Evolutionary conservation across 2,329 filamentous ascomycete species (phyloP).

Genomic region (Rasamsonia emersonii): DNA sequence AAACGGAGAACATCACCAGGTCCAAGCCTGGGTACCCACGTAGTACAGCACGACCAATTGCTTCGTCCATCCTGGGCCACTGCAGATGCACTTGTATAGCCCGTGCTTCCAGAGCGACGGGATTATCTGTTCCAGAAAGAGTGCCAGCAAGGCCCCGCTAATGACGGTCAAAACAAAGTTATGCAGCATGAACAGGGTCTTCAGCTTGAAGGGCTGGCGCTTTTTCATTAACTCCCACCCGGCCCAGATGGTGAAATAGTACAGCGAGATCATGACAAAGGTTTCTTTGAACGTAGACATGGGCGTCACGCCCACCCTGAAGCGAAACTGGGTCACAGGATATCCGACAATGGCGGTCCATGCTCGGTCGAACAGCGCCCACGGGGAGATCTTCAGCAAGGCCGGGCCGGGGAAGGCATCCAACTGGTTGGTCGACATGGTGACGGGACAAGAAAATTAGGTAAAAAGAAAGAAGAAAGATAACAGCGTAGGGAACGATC

Average conservation of each 20-base stretch:
- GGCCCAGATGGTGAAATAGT: slow-evolving; percentile 83
- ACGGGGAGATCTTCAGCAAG: slow-evolving; percentile 40
- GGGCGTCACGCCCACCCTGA: slow-evolving; percentile 66
- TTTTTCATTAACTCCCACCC: slow-evolving; percentile 81
- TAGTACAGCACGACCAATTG: slow-evolving; percentile 85
- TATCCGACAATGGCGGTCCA: slow-evolving; percentile 67
- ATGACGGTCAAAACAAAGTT: slow-evolving; percentile 82
- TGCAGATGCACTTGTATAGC: slow-evolving; percentile 74
- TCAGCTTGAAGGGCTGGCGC: slow-evolving; percentile 71
- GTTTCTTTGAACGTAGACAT: slow-evolving; percentile 79
- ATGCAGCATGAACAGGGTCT: slow-evolving; percentile 77
- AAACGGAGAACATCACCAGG: neutral
- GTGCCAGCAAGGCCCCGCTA: slow-evolving; percentile 62
- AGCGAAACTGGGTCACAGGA: slow-evolving; percentile 70
- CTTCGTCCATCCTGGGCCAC: slow-evolving; percentile 75
- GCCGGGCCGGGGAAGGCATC: slow-evolving; percentile 5
- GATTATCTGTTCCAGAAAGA: slow-evolving; percentile 79
- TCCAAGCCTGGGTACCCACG: slow-evolving; percentile 48
- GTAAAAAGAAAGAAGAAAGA: slow-evolving; percentile 2
- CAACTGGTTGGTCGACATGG: slow-evolving; percentile 7
- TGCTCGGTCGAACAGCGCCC: slow-evolving; percentile 79
- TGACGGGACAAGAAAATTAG: neutral
- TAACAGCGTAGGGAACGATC: neutral
- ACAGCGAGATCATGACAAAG: slow-evolving; percentile 61
- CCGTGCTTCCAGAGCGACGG: slow-evolving; percentile 70